These are phyloP conservation scores for Gaultheria prostrata DNA, from an alignment of 148 eudicot species.

Conservation along the genomic window DNA sequence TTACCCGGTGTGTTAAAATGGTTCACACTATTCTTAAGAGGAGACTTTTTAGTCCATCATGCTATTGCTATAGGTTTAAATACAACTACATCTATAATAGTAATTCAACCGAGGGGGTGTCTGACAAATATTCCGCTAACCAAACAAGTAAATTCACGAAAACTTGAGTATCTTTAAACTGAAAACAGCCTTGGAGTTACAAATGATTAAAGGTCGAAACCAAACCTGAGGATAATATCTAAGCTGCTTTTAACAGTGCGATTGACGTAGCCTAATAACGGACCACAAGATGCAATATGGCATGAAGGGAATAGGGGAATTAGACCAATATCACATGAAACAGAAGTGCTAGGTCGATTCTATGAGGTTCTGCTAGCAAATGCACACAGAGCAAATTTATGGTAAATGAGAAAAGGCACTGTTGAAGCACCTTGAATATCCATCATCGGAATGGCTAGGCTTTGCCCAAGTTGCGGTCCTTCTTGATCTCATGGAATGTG, in stretches of 20 bases:
- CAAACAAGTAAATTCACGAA: neutral
- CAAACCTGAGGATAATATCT: neutral
- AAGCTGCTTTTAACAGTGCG: neutral
- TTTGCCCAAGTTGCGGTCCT: slow-evolving; percentile 92
- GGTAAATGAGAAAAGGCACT: neutral
- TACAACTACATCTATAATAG: neutral
- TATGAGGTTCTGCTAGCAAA: neutral
- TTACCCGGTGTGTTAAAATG: neutral
- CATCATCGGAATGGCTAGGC: slow-evolving; percentile 76
- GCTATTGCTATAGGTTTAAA: neutral
- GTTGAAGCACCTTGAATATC: slow-evolving; percentile 56
- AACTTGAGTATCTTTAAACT: neutral
- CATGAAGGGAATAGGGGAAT: neutral
- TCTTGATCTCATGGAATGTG: slow-evolving; percentile 88
- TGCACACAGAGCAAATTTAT: neutral
- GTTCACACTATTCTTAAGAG: neutral
- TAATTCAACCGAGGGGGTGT: too few species aligned
- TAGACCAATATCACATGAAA: neutral
- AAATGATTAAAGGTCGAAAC: neutral
- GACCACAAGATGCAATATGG: neutral
- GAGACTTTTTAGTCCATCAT: neutral
- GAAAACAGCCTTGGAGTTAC: neutral
- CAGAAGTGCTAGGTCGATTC: neutral
- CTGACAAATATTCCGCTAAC: neutral
- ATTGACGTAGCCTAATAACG: neutral